Evolutionary conservation across 495 filamentous ascomycete genomes (phyloP).

Genomic region (Penicillium desertorum): DNA sequence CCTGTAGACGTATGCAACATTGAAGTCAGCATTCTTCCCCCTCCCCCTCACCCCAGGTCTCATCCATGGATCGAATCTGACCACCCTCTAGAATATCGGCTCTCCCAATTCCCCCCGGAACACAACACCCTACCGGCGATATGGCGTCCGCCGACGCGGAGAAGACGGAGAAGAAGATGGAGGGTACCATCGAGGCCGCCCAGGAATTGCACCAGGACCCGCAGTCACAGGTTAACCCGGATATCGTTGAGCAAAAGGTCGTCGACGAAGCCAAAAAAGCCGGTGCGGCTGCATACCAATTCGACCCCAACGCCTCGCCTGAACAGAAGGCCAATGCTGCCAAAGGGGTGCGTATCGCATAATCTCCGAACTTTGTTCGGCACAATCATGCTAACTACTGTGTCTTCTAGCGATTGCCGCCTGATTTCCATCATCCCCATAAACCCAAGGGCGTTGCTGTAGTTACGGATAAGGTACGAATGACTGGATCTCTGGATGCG

Average conservation of each 20-base stretch:
- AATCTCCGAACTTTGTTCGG: background rate
- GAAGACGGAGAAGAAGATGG: constrained; percentile 68
- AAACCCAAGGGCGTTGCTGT: constrained; percentile 68
- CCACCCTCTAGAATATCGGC: constrained; percentile 1
- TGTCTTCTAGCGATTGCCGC: constrained; percentile 51
- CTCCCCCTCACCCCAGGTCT: constrained; percentile 5
- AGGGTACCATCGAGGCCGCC: constrained; percentile 67
- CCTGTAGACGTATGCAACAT: background rate
- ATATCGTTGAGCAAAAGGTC: constrained; percentile 66
- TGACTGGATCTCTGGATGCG: background rate
- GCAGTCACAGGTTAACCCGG: constrained; percentile 63
- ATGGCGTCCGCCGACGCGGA: constrained; percentile 42
- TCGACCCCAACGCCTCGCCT: constrained; percentile 80
- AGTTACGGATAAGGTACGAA: constrained; percentile 66
- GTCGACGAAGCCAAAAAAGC: constrained; percentile 73
- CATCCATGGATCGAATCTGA: background rate
- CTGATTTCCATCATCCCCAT: constrained; percentile 61
- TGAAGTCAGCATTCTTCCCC: background rate
- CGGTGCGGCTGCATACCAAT: constrained; percentile 76
- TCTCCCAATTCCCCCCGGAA: constrained; percentile 18
- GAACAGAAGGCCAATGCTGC: constrained; percentile 82
- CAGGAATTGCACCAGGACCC: constrained; percentile 61
- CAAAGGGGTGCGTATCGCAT: constrained; percentile 61
- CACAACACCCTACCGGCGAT: constrained; percentile 21
- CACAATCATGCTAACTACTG: constrained; percentile 20